Evolutionary conservation across 768 basidiomycete species (phyloP), one percentile per base, ranked within the genome.

Genomic region (Russula compacta): DNA sequence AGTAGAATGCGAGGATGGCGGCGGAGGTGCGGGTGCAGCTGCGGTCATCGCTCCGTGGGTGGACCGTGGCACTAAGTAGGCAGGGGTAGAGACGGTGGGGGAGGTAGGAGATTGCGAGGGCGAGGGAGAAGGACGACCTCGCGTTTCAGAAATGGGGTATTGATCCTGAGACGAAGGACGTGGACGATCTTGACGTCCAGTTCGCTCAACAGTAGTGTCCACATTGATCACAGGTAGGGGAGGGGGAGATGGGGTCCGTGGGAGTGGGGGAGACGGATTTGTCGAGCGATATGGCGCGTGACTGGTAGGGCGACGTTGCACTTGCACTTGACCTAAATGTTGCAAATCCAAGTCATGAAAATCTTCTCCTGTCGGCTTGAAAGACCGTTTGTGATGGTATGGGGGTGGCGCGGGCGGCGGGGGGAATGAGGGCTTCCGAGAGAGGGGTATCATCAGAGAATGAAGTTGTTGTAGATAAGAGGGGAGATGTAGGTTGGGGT

Each of bases 351-450:
- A 19, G 15, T 6, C 0, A 10, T 17, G 17, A 2, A 35, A 21
- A 6, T 46, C 35, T 19, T 54, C 49, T 12, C 19, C 15, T 4
- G 19, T 32, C 39, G 21, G 14, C 19, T 4, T 38, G 14, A 36
- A 36, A 29, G 36, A 14, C 11, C 38, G 39, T 10, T 43, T 24
- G 32, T 43, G 32, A 3, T 10, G 33, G 14, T 48, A 56, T 40
- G 19, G 52, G 21, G 51, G 43, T 15, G 57, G 44, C 2, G 56
- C 56, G 7, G 60, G 60, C n/a, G 51, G 56, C 6, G 52, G 61
- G 3, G 52, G 39, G 17, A 32, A 53, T 12, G 51, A 53, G n/a
- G 56, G 61, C 21, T 42, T 48, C 0, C 40, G 33, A 11, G 52
- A 35, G 6, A 43, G 7, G 0, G 55, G 19, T 50, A 52, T 44